Conservation (phyloP, 2,329 filamentous ascomycete genomes). For the Beauveria asiatica region DNA sequence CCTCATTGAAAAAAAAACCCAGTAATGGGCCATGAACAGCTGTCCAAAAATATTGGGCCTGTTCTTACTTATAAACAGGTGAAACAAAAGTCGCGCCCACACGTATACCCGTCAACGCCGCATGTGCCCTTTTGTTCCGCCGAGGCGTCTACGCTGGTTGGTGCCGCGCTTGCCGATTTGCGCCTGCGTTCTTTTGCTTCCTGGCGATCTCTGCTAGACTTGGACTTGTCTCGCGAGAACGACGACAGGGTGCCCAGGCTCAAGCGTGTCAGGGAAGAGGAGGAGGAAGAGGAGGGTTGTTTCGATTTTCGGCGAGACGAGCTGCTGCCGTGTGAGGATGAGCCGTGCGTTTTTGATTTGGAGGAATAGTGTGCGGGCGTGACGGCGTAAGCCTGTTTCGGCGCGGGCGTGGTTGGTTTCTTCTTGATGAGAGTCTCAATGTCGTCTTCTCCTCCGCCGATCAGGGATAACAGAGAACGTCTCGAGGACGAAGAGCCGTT, state of each 20-base stretch:
- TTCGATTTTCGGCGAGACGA: neutral
- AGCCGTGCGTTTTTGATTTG: neutral
- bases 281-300: neutral
- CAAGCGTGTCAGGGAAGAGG: neutral
- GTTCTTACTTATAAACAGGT: slow-evolving; percentile 33
- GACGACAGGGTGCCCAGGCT: slow-evolving; percentile 1
- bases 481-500: slow-evolving; percentile 1
- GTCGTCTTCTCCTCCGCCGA: slow-evolving; percentile 5
- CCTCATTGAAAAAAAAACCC: neutral
- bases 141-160: neutral
- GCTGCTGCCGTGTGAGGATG: neutral
- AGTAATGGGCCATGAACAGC: neutral
- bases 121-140: slow-evolving; percentile 38
- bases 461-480: slow-evolving; percentile 9
- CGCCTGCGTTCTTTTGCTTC: slow-evolving; percentile 4
- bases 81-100: slow-evolving; percentile 52
- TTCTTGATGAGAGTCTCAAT: neutral
- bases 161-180: neutral
- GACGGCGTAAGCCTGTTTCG: neutral
- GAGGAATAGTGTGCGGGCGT: neutral
- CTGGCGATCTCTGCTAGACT: slow-evolving; percentile 2
- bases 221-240: neutral
- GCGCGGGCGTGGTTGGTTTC: neutral
- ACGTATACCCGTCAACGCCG: slow-evolving; percentile 47
- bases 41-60: neutral